Percentiles rank a stretch among this genome's conserved stretches.
phyloP scores from a whole-genome alignment of 768 basidiomycete genomes.

The Rhizopogon roseolus region DNA sequence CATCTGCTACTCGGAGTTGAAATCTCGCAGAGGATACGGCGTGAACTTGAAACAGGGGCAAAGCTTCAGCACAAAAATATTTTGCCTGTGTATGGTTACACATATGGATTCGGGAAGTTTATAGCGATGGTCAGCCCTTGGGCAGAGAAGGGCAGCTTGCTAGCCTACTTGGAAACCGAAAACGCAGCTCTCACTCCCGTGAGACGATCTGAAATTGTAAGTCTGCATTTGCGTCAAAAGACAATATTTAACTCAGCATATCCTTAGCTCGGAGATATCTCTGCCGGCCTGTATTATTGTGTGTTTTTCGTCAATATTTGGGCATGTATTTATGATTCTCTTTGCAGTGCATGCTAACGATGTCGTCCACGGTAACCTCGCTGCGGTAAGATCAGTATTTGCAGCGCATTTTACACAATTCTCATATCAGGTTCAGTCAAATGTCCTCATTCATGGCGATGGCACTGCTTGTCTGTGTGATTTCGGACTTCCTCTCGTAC shows the following conservation, averaged over 20 bases:
- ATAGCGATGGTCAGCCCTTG: slow-evolving; percentile 18
- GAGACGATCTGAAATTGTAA: slow-evolving; percentile 12
- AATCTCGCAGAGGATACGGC: too few species aligned
- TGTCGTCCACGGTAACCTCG: slow-evolving; percentile 4
- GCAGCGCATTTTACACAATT: neutral
- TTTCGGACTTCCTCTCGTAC: slow-evolving; percentile 41
- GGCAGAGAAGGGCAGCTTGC: slow-evolving; percentile 12
- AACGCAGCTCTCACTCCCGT: neutral
- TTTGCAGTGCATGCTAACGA: neutral
- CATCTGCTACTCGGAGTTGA: neutral
- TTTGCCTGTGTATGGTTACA: too few species aligned
- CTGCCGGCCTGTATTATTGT: neutral
- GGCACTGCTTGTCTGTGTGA: slow-evolving; percentile 40
- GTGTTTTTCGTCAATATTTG: neutral
- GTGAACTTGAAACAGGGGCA: too few species aligned
- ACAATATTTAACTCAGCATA: neutral
- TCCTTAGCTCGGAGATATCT: neutral
- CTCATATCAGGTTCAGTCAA: slow-evolving; percentile 24
- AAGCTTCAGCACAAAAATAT: too few species aligned
- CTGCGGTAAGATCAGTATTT: neutral
- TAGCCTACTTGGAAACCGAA: slow-evolving; percentile 7
- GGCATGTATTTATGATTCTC: neutral
- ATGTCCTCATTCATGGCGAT: slow-evolving; percentile 39
- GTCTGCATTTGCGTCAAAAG: neutral
- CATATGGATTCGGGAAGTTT: neutral